Base-by-base conservation (phyloP, 2,329 filamentous ascomycete genomes). In the Thelonectria rubi region DNA sequence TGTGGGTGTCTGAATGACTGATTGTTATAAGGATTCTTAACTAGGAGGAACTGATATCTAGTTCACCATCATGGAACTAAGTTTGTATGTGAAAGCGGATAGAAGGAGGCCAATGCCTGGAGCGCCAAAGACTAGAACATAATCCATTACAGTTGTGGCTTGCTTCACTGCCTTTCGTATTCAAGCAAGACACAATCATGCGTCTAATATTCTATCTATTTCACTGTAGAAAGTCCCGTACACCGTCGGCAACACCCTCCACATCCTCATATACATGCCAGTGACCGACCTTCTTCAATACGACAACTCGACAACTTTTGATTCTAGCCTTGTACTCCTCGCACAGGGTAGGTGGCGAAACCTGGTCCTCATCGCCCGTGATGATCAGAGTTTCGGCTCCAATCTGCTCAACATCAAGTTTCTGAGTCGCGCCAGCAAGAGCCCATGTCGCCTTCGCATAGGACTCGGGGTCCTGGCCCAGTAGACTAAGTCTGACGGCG, bases 361-460 rank as follows among this genome's bases (percentile, higher is more conserved):
- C 75, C 42, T 77, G 77, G 58, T 85, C 82, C n/a, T 83, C 77
- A 1, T 76, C 72, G 0, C 83, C 82, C 0, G 80, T 80, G 2
- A 85, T 60, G 43, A 86, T 62, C 74, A 78, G 65, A 1, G 74
- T 75, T 15, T 72, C 65, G 5, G 70, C 66, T 9, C 73, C 65
- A 5, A 82, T 52, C 8, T 69, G 61, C 17, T 72, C 63, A 3
- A 81, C 65, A 18, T 77, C 69, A 18, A 82, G 49, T 18, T 64
- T 55, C 2, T 70, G 64, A 1, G 69, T 70, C 1, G 78, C 77
- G 5, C 72, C 72, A 3, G 80, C 83, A 26, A 86, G 73, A 3
- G 83, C 83, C 26, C 74, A 74, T 43, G 81, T 83, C 0, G 77
- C 84, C 63, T 86, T 87, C 1, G 84, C 84, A 68, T 86, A 87